Base-by-base conservation (phyloP, 352 stramenopile genomes). In the Phytophthora sp. region DNA sequence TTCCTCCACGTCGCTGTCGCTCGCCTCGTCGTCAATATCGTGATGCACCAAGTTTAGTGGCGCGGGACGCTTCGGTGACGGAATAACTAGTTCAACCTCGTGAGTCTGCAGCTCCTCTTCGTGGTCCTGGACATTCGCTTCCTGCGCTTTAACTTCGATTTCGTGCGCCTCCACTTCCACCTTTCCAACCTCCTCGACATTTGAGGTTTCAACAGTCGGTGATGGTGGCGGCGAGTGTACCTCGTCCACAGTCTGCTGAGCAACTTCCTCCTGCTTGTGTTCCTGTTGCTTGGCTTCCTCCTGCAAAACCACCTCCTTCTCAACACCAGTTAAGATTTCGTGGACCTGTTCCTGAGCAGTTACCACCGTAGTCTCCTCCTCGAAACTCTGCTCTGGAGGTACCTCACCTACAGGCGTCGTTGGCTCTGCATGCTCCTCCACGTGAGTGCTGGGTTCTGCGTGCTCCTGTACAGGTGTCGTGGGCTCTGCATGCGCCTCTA, bases 11-110 rank as follows among this genome's bases (percentile, higher is more conserved):
- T 79, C 66, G 37, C 63, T 76, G 32, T 76, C 66, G 13, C 67
- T 74, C 9, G 27, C 54, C 23, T 79, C 71, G 23, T 76, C 56
- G 37, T 76, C 57, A 43, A 74, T 66, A 52, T 79, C 66, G 28
- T 79, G 57, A 21, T 76, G 57, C 11, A 69, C 54, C 21, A 74
- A 26, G 20, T 74, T 54, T 41, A 76, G 34, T 24, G 58, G 62
- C 6, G 50, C n/a, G 7, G 62, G 57, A 2, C 58, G 66, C 43
- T 72, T 73, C 7, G 62, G 71, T 11, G 54, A 69, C 20, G 49
- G 41, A 9, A 74, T 59, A 56, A 64, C 52, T n/a, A 64, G 26
- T 53, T 79, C 62, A 11, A 66, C 43, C 27, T 53, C 44, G 23
- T 59, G 56, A 27, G 21, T 27, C 24, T 51, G 35, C 6, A 37